Evolutionary conservation across 2,329 filamentous ascomycete genomes (phyloP), one percentile per base, ranked within the genome.

Genomic region (Nemania sp.): DNA sequence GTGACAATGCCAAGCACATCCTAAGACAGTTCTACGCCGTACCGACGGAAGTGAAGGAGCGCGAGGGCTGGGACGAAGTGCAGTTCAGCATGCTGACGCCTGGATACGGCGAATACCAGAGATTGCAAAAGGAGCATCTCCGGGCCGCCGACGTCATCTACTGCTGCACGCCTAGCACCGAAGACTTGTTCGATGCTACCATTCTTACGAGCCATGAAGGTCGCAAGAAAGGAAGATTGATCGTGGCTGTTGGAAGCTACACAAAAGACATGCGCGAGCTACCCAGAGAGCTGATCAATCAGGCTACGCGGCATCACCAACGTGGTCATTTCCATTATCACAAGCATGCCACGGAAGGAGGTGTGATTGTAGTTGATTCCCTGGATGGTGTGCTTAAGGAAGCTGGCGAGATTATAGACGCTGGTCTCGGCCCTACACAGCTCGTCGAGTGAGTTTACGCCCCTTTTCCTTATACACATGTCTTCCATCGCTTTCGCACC

Each of bases 391-490:
- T 88, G 40, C 70, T 96, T 37, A 86, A 86, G 63, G 90, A 96
- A 68, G 89, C 92, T 0, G 93, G 93, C 0, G 93, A 97, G 74
- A 77, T 97, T 42, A 87, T 95, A 8, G 83, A 90, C 61, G 90
- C 90, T 0, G 86, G 84, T 0, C 75, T 97, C 23, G 78, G 78
- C 19, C 85, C 89, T 0, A 80, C 84, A 40, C 87, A 95, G 63
- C 80, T 97, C 3, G 89, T 96, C 0, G 93, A 97, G 81, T 83
- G 67, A 71, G 80, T 75, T 22, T 4, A 23, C 5, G n/a, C 19
- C 15, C 20, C 34, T 19, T 24, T 28, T 24, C 19, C 12, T 11
- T 14, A 26, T 45, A 7, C 22, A 26, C 6, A 19, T 28, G 1
- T 20, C 14, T 1, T 12, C n/a, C n/a, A n/a, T n/a, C n/a, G n/a